Evolutionary conservation across 2,329 filamentous ascomycete species (phyloP).

Genomic region (Stachybotrys echinatus): DNA sequence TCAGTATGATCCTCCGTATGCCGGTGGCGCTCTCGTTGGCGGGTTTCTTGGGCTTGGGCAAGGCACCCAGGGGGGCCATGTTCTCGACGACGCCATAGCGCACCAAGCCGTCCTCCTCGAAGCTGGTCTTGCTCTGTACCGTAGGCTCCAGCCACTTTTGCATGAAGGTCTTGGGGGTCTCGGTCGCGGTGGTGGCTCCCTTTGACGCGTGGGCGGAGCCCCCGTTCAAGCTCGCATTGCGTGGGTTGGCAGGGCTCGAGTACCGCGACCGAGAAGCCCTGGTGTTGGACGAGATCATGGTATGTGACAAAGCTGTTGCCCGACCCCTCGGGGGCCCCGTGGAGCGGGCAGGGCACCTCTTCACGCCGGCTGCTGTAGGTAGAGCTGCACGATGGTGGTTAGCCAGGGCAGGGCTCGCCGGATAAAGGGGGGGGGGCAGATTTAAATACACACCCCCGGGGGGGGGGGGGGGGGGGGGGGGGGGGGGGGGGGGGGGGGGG

Average conservation of each 20-base stretch:
- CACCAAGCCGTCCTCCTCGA: slow-evolving; percentile 70
- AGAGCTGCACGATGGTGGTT: background rate
- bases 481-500: no score
- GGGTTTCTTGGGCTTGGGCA: slow-evolving; percentile 53
- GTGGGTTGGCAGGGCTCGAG: slow-evolving; percentile 44
- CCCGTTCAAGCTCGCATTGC: slow-evolving; percentile 19
- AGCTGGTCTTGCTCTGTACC: slow-evolving; percentile 62
- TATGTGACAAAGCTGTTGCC: slow-evolving; percentile 3
- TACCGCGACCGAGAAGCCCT: slow-evolving; percentile 51
- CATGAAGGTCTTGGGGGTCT: slow-evolving; percentile 44
- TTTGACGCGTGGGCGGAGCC: slow-evolving; percentile 32
- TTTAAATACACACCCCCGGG: no score
- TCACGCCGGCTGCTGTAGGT: slow-evolving; percentile 13
- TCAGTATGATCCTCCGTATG: slow-evolving; percentile 41
- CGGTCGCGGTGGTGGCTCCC: slow-evolving; percentile 22
- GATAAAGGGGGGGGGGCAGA: slow-evolving; percentile 1
- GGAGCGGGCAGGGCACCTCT: slow-evolving; percentile 21
- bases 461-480: no score
- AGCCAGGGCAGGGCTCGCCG: slow-evolving; percentile 3
- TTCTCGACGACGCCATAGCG: slow-evolving; percentile 72
- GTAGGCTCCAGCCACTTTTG: slow-evolving; percentile 54
- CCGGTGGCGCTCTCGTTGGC: slow-evolving; percentile 19
- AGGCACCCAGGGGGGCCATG: slow-evolving; percentile 75
- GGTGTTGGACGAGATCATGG: slow-evolving; percentile 37
- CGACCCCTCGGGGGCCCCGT: background rate